Evolutionary conservation across 1,284 basidiomycete species (phyloP).

Genomic region (Thelephora terrestris): DNA sequence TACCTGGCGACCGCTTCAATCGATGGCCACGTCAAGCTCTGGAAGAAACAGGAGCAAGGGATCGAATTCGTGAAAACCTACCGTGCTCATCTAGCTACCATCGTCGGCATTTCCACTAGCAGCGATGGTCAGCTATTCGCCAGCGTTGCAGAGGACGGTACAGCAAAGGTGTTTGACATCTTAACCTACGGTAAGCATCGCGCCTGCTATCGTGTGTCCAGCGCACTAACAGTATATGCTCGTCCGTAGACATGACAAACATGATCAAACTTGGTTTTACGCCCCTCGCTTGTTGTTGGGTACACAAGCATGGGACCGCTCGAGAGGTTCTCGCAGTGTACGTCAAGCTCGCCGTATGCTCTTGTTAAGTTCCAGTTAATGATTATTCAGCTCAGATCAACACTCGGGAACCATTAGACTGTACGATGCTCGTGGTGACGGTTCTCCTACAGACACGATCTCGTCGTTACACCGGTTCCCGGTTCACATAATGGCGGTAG

Average conservation of each 20-base stretch:
- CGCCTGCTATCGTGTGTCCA: slow-evolving; percentile 11
- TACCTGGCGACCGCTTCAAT: slow-evolving; percentile 87
- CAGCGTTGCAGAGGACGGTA: slow-evolving; percentile 78
- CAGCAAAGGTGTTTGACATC: slow-evolving; percentile 94
- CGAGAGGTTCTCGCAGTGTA: slow-evolving; percentile 85
- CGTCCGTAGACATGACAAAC: slow-evolving; percentile 87
- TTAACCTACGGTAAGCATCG: slow-evolving; percentile 42
- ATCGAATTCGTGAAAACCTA: slow-evolving; percentile 94
- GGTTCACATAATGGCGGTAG: slow-evolving; percentile 84
- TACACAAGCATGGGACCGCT: slow-evolving; percentile 82
- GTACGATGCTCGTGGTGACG: slow-evolving; percentile 88
- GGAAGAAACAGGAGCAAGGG: slow-evolving; percentile 94
- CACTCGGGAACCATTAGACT: slow-evolving; percentile 70
- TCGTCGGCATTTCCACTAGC: too few relatives aligned
- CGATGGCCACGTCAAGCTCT: slow-evolving; percentile 94
- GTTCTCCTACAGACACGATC: slow-evolving; percentile 65
- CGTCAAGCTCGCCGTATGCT: slow-evolving; percentile 18
- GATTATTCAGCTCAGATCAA: slow-evolving; percentile 61
- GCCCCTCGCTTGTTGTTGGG: slow-evolving; percentile 88
- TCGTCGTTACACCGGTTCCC: slow-evolving; percentile 77
- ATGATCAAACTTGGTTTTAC: slow-evolving; percentile 85
- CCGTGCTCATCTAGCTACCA: slow-evolving; percentile 82
- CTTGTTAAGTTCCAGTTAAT: slow-evolving; percentile 12
- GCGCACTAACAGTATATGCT: slow-evolving; percentile 1
- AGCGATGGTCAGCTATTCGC: slow-evolving; percentile 89